Conservation (phyloP, 495 filamentous ascomycete genomes). For the Parachaetomium inaequale region DNA sequence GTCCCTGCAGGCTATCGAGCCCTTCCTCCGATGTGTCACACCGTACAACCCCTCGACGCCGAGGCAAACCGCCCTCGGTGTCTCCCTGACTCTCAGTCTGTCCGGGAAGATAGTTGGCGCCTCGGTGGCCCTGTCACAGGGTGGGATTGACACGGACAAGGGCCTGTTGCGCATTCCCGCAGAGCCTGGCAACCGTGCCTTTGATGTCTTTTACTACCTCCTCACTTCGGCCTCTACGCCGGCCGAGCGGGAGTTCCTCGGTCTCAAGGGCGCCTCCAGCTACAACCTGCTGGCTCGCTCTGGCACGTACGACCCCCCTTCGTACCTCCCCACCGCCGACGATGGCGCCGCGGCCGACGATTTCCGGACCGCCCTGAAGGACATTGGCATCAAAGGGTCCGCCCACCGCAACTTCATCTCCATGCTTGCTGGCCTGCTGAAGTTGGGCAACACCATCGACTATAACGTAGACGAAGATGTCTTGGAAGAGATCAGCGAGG, state of each 20-base stretch:
- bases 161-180: slow-evolving; percentile 79
- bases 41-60: slow-evolving; percentile 84
- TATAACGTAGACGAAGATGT: slow-evolving; percentile 82
- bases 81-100: slow-evolving; percentile 76
- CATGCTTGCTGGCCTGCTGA: slow-evolving; percentile 78
- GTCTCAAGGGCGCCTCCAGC: slow-evolving; percentile 69
- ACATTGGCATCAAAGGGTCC: slow-evolving; percentile 87
- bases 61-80: slow-evolving; percentile 74
- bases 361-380: slow-evolving; percentile 75
- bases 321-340: slow-evolving; percentile 88
- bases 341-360: slow-evolving; percentile 93
- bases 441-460: slow-evolving; percentile 85
- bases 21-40: slow-evolving; percentile 83
- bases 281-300: slow-evolving; percentile 80
- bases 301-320: slow-evolving; percentile 79
- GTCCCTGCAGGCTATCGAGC: slow-evolving; percentile 71
- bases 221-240: slow-evolving; percentile 84
- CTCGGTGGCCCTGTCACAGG: slow-evolving; percentile 73
- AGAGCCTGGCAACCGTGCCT: slow-evolving; percentile 83
- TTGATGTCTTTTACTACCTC: slow-evolving; percentile 97
- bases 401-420: slow-evolving; percentile 76
- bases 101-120: slow-evolving; percentile 73
- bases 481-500: slow-evolving; percentile 82
- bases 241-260: slow-evolving; percentile 88
- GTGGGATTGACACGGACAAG: slow-evolving; percentile 78